Percentiles rank a stretch among this genome's conserved stretches.
phyloP scores from a whole-genome alignment of 2,329 filamentous ascomycete genomes.

The Clarireedia hainanense region DNA sequence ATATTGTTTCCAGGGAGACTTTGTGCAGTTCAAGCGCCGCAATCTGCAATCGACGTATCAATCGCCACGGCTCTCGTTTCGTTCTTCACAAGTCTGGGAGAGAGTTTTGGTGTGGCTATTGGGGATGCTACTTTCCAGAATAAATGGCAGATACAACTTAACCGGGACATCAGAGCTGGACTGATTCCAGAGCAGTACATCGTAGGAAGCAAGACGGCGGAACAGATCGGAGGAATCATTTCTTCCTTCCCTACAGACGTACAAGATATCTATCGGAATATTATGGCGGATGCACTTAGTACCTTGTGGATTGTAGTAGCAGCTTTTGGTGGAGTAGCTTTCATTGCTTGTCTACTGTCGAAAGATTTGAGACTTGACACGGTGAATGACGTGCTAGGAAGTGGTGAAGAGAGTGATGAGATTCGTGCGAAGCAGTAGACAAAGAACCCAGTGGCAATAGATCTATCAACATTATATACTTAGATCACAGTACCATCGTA shows the following conservation, averaged over 20 bases:
- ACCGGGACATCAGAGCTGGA: not conserved
- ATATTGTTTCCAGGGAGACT: constrained; percentile 13
- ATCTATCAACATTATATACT: too few relatives aligned
- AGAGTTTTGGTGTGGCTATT: constrained; percentile 23
- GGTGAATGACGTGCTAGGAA: not conserved
- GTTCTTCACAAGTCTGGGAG: constrained; percentile 24
- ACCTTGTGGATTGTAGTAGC: constrained; percentile 14
- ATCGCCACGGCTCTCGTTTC: constrained; percentile 16
- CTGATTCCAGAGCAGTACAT: constrained; percentile 5
- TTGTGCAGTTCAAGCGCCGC: constrained; percentile 13
- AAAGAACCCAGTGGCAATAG: too few relatives aligned
- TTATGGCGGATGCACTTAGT: constrained; percentile 13
- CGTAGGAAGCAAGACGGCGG: constrained; percentile 9
- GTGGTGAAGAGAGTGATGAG: not conserved
- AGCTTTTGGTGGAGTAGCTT: constrained; percentile 7
- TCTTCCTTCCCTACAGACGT: constrained; percentile 6
- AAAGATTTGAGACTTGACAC: not conserved
- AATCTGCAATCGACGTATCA: constrained; percentile 12
- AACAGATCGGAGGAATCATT: constrained; percentile 9
- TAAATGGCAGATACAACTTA: constrained; percentile 9
- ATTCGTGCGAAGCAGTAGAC: too few relatives aligned
- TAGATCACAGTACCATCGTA: too few relatives aligned
- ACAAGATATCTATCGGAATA: constrained; percentile 9
- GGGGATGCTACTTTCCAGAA: constrained; percentile 21
- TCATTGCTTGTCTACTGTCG: constrained; percentile 3